Conservation (phyloP, 495 filamentous ascomycete genomes). For the Lichina pygmaea region DNA sequence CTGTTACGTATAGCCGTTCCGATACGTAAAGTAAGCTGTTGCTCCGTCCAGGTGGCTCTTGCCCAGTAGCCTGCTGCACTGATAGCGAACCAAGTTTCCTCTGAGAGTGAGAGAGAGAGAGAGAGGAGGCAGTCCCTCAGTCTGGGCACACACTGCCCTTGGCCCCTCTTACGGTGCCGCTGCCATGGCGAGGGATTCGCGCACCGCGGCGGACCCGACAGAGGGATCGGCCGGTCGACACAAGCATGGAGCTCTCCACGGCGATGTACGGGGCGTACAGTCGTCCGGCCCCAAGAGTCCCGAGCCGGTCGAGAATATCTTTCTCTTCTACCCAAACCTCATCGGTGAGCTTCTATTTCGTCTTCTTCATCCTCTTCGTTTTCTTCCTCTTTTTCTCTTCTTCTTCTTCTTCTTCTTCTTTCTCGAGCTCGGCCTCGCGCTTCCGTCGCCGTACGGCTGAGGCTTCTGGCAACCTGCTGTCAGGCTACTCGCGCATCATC, state of each 20-base stretch:
- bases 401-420: slow-evolving; percentile 1
- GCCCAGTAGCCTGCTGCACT: no score
- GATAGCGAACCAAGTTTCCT: no score
- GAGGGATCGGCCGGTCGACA: no score
- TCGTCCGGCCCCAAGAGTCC: neutral
- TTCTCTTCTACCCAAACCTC: slow-evolving; percentile 80
- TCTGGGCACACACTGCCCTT: no score
- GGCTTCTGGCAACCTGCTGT: neutral
- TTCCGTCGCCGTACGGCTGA: neutral
- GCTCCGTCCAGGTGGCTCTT: no score
- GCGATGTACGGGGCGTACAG: neutral
- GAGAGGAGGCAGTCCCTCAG: no score
- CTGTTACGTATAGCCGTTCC: no score
- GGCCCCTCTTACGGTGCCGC: no score
- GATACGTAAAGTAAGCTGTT: no score
- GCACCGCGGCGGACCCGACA: no score
- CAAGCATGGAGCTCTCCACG: neutral
- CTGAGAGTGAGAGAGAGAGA: no score
- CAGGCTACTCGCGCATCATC: slow-evolving; percentile 73
- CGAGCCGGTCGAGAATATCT: slow-evolving; percentile 51
- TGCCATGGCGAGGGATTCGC: no score
- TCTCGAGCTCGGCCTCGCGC: neutral
- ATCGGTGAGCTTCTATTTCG: slow-evolving; percentile 35
- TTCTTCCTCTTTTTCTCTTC: slow-evolving; percentile 2
- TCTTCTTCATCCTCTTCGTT: neutral